Conservation (phyloP, 2,329 filamentous ascomycete species). For the Fusarium nygamai region DNA sequence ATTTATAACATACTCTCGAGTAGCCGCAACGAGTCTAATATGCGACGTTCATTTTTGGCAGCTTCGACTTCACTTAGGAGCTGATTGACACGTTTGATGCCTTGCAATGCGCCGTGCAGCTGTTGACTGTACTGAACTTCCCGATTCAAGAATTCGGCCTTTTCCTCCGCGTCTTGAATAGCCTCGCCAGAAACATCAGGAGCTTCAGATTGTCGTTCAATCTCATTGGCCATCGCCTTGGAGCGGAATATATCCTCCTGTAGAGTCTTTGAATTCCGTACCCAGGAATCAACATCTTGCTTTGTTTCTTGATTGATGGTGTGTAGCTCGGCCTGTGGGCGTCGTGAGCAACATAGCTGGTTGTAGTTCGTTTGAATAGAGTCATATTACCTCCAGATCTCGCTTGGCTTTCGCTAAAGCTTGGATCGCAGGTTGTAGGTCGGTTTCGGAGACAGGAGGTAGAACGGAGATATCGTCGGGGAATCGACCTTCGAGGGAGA, state of each 20-base stretch:
- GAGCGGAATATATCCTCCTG: constrained; percentile 87
- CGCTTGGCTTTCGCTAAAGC: constrained; percentile 50
- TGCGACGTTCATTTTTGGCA: constrained; percentile 62
- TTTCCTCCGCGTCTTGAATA: constrained; percentile 63
- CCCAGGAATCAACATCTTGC: constrained; percentile 86
- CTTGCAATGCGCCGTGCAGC: constrained; percentile 60
- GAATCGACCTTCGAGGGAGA: constrained; percentile 53
- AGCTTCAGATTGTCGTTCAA: constrained; percentile 79
- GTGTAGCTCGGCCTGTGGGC: constrained; percentile 69
- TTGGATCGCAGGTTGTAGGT: constrained; percentile 53
- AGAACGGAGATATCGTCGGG: constrained; percentile 53
- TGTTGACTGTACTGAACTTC: constrained; percentile 70
- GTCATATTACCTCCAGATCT: constrained; percentile 51
- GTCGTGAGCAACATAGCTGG: constrained; percentile 31
- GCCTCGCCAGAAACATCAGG: constrained; percentile 63
- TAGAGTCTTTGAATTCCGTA: constrained; percentile 82
- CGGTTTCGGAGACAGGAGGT: constrained; percentile 50
- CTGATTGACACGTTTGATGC: constrained; percentile 66
- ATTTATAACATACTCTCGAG: constrained; percentile 60
- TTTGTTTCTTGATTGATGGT: constrained; percentile 79
- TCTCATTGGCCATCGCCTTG: constrained; percentile 80
- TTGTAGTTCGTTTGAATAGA: neutral
- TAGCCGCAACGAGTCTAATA: constrained; percentile 66
- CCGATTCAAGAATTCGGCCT: constrained; percentile 64
- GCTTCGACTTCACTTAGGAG: constrained; percentile 71